Conservation (phyloP, 2,329 filamentous ascomycete species). For the Beauveria australis region DNA sequence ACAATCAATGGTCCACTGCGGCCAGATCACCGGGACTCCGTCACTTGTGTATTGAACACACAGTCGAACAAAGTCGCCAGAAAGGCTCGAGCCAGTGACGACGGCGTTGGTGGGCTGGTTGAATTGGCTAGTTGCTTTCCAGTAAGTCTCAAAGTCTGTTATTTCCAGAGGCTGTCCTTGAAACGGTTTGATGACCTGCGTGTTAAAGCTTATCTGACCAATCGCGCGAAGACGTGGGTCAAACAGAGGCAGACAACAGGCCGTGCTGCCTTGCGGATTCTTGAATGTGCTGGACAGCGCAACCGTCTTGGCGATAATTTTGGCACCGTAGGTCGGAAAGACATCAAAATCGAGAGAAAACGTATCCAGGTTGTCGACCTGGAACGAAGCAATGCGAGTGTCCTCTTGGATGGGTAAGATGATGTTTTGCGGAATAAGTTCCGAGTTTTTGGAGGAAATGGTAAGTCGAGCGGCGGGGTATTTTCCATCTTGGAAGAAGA, state of each 20-base stretch:
- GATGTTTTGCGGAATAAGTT: slow-evolving; percentile 92
- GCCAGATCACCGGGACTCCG: slow-evolving; percentile 78
- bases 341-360: slow-evolving; percentile 97
- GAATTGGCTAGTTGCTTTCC: slow-evolving; percentile 94
- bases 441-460: slow-evolving; percentile 92
- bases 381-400: slow-evolving; percentile 86
- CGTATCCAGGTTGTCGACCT: slow-evolving; percentile 85
- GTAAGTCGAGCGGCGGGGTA: slow-evolving; percentile 92
- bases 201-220: slow-evolving; percentile 87
- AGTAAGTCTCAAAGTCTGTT: slow-evolving; percentile 97
- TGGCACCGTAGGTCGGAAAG: slow-evolving; percentile 93
- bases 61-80: slow-evolving; percentile 87
- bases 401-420: slow-evolving; percentile 95
- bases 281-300: slow-evolving; percentile 83
- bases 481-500: slow-evolving; percentile 96
- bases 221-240: slow-evolving; percentile 87
- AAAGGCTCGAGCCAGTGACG: slow-evolving; percentile 89
- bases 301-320: slow-evolving; percentile 93
- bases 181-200: slow-evolving; percentile 95
- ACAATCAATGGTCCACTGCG: slow-evolving; percentile 70
- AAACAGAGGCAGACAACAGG: slow-evolving; percentile 81
- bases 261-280: slow-evolving; percentile 62
- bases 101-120: slow-evolving; percentile 74
- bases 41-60: slow-evolving; percentile 91
- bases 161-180: slow-evolving; percentile 88